A percentile compares a stretch with the other conserved stretches of the same genome.
Conservation (phyloP, 2,329 filamentous ascomycete species). For the Claviceps quebecensis region DNA sequence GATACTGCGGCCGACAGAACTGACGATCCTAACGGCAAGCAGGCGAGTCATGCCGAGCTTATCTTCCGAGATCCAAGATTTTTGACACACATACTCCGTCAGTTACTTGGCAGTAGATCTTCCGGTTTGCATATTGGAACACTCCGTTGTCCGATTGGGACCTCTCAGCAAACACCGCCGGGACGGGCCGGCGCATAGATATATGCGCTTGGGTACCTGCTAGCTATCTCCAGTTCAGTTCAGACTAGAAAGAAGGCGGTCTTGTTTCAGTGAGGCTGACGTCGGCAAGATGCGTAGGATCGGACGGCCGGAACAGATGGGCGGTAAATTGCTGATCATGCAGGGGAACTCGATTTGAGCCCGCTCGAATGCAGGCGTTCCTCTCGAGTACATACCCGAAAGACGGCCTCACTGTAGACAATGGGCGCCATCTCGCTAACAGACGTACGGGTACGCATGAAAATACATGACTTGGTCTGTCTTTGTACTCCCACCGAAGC, state of each 20-base stretch:
- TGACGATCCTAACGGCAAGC: slow-evolving; percentile 18
- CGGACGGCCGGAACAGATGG: not conserved
- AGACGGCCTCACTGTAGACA: too few species aligned
- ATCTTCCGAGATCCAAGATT: slow-evolving; percentile 26
- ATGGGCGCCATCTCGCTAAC: too few species aligned
- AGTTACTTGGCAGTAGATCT: slow-evolving; percentile 18
- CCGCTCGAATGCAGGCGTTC: too few species aligned
- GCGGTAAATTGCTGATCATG: too few species aligned
- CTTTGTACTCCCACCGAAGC: too few species aligned
- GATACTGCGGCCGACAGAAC: not conserved
- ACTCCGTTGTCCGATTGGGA: slow-evolving; percentile 24
- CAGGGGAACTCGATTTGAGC: too few species aligned
- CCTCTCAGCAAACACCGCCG: slow-evolving; percentile 8
- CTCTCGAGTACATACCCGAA: too few species aligned
- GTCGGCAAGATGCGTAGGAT: slow-evolving; percentile 24
- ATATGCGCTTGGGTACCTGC: slow-evolving; percentile 12
- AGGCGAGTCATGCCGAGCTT: slow-evolving; percentile 11
- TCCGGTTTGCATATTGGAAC: slow-evolving; percentile 31
- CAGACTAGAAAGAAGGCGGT: slow-evolving; percentile 17
- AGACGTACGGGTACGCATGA: too few species aligned
- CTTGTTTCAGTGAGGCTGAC: slow-evolving; percentile 19
- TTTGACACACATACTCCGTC: slow-evolving; percentile 10
- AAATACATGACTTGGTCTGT: too few species aligned
- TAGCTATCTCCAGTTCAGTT: slow-evolving; percentile 11
- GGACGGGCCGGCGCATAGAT: slow-evolving; percentile 24